Conservation (phyloP, 331 rosid genomes). For the Telfairia occidentalis region DNA sequence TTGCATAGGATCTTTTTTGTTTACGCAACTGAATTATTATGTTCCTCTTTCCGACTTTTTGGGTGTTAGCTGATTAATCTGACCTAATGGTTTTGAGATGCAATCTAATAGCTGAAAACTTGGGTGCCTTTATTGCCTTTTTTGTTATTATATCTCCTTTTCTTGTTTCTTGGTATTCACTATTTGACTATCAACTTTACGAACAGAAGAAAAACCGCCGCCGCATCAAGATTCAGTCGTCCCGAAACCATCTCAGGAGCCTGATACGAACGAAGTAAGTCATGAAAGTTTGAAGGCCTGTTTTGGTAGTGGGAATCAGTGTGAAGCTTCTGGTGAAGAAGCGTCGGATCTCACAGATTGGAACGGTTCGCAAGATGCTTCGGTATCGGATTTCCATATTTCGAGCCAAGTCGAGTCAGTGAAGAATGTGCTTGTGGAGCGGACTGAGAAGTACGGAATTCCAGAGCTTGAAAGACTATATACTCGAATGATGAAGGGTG, state of each 20-base stretch:
- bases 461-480: constrained; percentile 89
- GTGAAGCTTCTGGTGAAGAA: constrained; percentile 28
- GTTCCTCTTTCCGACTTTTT: not conserved
- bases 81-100: not conserved
- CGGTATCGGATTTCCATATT: constrained; percentile 37
- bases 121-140: not conserved
- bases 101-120: not conserved
- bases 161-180: not conserved
- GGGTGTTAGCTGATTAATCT: too few species aligned
- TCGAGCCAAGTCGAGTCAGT: constrained; percentile 47
- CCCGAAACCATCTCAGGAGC: constrained; percentile 35
- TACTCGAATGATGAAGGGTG: constrained; percentile 73
- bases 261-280: constrained; percentile 25
- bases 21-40: not conserved
- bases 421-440: constrained; percentile 44
- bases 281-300: constrained; percentile 28
- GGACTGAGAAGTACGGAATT: constrained; percentile 41
- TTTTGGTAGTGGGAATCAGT: constrained; percentile 25
- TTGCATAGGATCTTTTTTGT: not conserved
- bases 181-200: constrained; percentile 15
- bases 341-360: constrained; percentile 24
- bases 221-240: constrained; percentile 2
- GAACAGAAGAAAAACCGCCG: constrained; percentile 38
- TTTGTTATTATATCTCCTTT: not conserved
- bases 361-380: constrained; percentile 27